Base-by-base conservation (phyloP, 805 yeast species). In the Lachancea kluyveri region DNA sequence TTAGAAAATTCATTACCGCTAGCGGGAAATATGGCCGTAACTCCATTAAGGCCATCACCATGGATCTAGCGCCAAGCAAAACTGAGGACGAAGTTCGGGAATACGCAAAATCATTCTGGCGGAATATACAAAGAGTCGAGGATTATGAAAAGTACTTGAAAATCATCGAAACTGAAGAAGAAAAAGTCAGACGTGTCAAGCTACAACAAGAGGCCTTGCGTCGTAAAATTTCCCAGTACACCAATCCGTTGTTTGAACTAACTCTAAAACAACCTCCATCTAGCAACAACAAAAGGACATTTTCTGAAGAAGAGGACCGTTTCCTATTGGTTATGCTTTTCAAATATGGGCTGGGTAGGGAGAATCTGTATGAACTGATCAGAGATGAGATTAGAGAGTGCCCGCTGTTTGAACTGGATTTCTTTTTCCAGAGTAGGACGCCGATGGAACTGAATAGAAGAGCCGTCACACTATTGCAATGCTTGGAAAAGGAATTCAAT, bases 141-240 rank as follows among this genome's bases (percentile, higher is more conserved):
- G 95, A 95, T 8, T 80, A 79, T 58, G 98, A 92, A 44, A 72
- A 84, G 41, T 85, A 80, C 56, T 60, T 88, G 33, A 65, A 70
- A 12, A 90, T 79, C 47, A 85, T 92, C 39, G 95, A 87, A 50
- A 68, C 72, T 3, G 98, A 97, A 10, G 97, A 92, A 53, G 95
- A 87, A 39, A 81, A 73, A 54, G 70, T 83, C 16, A 65, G 74
- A 28, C 77, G 74, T 46, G 52, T 70, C 7, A 71, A 70, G 45
- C 60, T 77, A 19, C 96, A 87, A 49, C 83, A 77, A 52, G 95
- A 84, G 56, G 72, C 85, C 12, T 64, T 92, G 34, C 72, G 88
- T 48, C 66, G 80, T 39, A 88, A 90, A 55, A 60, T 92, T 18
- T 70, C 81, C 14, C 68, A 70, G 40, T 84, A 78, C 56, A 62